A percentile compares a stretch with the other conserved stretches of the same genome.
phyloP scores from a whole-genome alignment of 345 rosid genomes.

The Xanthoceras sorbifolium region DNA sequence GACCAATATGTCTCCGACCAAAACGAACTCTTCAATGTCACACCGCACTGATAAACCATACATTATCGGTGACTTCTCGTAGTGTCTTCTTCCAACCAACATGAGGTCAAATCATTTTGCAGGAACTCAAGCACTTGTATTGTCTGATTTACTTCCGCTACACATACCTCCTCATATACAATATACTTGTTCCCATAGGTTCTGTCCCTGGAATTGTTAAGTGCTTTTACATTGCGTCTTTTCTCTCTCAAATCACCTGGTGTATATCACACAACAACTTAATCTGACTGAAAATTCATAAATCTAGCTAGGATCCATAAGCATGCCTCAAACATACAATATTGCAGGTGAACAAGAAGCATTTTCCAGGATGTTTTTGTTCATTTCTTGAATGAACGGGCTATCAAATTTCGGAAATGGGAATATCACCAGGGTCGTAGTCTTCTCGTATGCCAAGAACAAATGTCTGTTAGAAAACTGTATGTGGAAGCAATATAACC shows the following conservation, averaged over 20 bases:
- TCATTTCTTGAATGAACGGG: conserved; percentile 26
- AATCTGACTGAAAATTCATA: background rate
- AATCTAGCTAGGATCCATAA: background rate
- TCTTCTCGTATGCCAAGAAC: conserved; percentile 41
- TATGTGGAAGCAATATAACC: too few species aligned
- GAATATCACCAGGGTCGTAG: conserved; percentile 36
- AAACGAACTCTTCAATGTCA: conserved; percentile 42
- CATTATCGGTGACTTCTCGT: conserved; percentile 21
- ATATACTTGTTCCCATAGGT: background rate
- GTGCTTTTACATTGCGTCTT: conserved; percentile 21
- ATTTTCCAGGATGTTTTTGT: conserved; percentile 23
- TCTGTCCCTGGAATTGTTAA: conserved; percentile 29
- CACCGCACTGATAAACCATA: conserved; percentile 42
- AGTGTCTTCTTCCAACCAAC: conserved; percentile 48
- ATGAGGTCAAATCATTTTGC: conserved; percentile 40
- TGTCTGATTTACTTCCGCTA: conserved; percentile 28
- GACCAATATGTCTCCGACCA: conserved; percentile 41
- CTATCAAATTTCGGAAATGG: conserved; percentile 24
- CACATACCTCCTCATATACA: conserved; percentile 25
- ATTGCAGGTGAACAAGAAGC: conserved; percentile 41
- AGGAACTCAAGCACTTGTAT: conserved; percentile 21
- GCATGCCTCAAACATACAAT: conserved; percentile 28
- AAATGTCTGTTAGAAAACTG: too few species aligned
- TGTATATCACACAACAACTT: conserved; percentile 31
- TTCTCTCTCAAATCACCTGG: conserved; percentile 35